Base-by-base conservation (phyloP, 2,329 filamentous ascomycete species). In the Byssothecium circinans region DNA sequence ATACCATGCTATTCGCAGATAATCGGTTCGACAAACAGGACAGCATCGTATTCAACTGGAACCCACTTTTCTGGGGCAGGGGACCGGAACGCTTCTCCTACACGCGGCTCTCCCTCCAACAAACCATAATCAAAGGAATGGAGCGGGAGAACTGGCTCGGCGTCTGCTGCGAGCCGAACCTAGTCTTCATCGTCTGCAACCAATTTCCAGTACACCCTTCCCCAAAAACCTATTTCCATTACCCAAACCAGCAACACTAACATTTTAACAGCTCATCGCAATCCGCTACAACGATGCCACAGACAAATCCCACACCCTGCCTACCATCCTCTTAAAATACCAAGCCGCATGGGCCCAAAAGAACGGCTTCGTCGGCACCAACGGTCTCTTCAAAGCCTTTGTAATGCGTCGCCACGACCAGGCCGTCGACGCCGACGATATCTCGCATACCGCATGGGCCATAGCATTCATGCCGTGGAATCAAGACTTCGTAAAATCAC, bases 171-270 rank as follows among this genome's bases (percentile, higher is more conserved):
- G 74, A 75, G 56, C 74, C 72, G 2, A 76, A 75, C 53, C 56
- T 52, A 2, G 62, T 73, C 7, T 73, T 72, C 46, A 53, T 73
- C 4, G 66, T 73, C 36, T 75, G 73, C 56, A 75, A 75, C 50
- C 74, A 75, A 46, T 76, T 76, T 58, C 72, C 71, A 2, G 71
- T 73, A n/a, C n/a, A n/a, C n/a, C n/a, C n/a, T n/a, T n/a, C n/a
- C n/a, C n/a, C n/a, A n/a, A n/a, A n/a, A n/a, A n/a, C n/a, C n/a
- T n/a, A n/a, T n/a, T n/a, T n/a, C n/a, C n/a, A n/a, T n/a, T n/a
- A 57, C 33, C 7, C 25, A 27, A 27, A 59, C 49, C 20, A 18
- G 44, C 11, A 15, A 41, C 35, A 30, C n/a, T 40, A 49, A 22
- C 46, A 51, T 32, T 42, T n/a, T 4, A 4, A 35, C 70, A 69